phyloP scores from a whole-genome alignment of 164 flowering plant genomes.

The Vitis cinerea region DNA sequence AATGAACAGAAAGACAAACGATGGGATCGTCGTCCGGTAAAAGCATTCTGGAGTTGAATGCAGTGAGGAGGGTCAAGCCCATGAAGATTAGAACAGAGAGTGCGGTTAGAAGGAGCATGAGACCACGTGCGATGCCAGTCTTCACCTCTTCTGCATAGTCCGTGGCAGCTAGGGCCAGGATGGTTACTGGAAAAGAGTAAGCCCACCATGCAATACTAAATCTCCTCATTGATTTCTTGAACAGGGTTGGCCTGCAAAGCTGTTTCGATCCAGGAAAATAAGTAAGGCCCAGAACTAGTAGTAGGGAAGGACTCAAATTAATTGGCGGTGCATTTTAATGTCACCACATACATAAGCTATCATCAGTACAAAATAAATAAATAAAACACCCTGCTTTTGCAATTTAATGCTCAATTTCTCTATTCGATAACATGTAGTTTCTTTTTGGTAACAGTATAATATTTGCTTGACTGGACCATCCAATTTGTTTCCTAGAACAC shows the following conservation, averaged over 20 bases:
- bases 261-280: not conserved
- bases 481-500: too few relatives aligned
- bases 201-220: conserved; percentile 39
- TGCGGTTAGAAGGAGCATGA: conserved; percentile 16
- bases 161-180: conserved; percentile 22
- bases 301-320: not conserved
- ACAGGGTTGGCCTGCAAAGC: conserved; percentile 26
- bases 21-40: conserved; percentile 8
- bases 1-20: not conserved
- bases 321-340: too few relatives aligned
- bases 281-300: too few relatives aligned
- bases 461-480: too few relatives aligned
- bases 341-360: too few relatives aligned
- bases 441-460: too few relatives aligned
- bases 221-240: conserved; percentile 28
- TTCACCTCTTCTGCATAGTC: conserved; percentile 27
- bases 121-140: conserved; percentile 1
- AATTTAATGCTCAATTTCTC: too few relatives aligned
- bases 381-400: too few relatives aligned
- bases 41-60: conserved; percentile 6
- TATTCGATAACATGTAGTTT: too few relatives aligned
- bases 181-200: conserved; percentile 27
- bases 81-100: conserved; percentile 10
- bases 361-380: too few relatives aligned
- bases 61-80: conserved; percentile 4